Evolutionary conservation across 2,329 filamentous ascomycete species (phyloP).

Genomic region (Biscogniauxia mediterranea): DNA sequence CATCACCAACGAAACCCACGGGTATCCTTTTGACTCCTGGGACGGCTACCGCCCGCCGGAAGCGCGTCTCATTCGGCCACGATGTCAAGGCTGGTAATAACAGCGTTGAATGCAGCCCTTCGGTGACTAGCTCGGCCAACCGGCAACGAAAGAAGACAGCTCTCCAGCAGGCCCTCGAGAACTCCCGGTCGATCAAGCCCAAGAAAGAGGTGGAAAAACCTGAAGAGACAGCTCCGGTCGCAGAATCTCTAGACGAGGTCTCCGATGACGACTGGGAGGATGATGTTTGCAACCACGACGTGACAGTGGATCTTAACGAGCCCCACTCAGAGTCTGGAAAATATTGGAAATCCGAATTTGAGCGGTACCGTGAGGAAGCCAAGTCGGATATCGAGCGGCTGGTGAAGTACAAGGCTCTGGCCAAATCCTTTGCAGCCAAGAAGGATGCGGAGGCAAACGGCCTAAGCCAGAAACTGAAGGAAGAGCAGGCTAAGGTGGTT

Average conservation of each 20-base stretch:
- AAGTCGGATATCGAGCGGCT: conserved; percentile 73
- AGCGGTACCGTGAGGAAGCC: conserved; percentile 70
- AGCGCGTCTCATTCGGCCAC: conserved; percentile 64
- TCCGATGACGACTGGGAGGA: conserved; percentile 54
- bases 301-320: conserved; percentile 69
- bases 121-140: conserved; percentile 16
- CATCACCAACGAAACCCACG: conserved; percentile 49
- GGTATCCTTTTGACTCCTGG: conserved; percentile 65
- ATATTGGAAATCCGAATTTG: conserved; percentile 79
- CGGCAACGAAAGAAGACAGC: conserved; percentile 26
- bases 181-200: conserved; percentile 26
- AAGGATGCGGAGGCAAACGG: conserved; percentile 72
- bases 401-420: conserved; percentile 75
- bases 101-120: conserved; percentile 20
- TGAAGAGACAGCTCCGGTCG: conserved; percentile 22
- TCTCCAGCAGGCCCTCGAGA: conserved; percentile 30
- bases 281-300: conserved; percentile 54
- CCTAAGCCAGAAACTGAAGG: conserved; percentile 62
- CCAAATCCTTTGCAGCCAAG: conserved; percentile 74
- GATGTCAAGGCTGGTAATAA: conserved; percentile 48
- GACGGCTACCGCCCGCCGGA: conserved; percentile 57
- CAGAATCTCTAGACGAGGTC: conserved; percentile 10
- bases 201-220: conserved; percentile 13
- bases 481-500: conserved; percentile 64
- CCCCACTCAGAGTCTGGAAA: conserved; percentile 72